Evolutionary conservation across 345 rosid genomes (phyloP), one percentile per base, ranked within the genome.

Genomic region (Linum lewisii): DNA sequence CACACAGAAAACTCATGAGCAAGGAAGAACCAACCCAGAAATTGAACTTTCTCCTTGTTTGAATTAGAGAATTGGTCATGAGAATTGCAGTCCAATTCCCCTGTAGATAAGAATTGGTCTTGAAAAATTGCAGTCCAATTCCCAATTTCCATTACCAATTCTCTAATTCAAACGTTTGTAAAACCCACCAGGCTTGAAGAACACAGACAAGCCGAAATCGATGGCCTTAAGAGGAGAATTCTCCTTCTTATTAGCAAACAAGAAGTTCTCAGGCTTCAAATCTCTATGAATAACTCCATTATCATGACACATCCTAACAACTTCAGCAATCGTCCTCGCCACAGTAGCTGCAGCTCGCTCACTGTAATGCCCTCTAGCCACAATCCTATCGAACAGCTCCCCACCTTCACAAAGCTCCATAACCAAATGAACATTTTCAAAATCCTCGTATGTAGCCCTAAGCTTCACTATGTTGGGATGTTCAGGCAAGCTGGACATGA

Each of bases 161-260:
- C n/a, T n/a, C n/a, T n/a, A n/a, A n/a, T n/a, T n/a, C n/a, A n/a
- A n/a, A n/a, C n/a, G n/a, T 29, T 29, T 29, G 34, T 8, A 15
- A 49, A 49, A 51, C 22, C 23, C 14, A 52, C 56, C 56, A 13
- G 56, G 56, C 56, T 52, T 52, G 56, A 52, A 52, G 56, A 52
- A 52, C 24, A 52, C 56, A 15, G 56, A 52, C 24, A 52, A 13
- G 14, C 56, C 56, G 24, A 52, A 52, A 19, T 52, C 56, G 25
- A 52, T 52, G 56, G 56, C 56, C 56, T 52, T 52, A 19, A 52
- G 56, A 19, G 15, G 8, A 19, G 56, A 52, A 19, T 52, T 52
- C 56, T 52, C 56, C 56, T 52, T 52, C 56, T 52, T 52, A 5
- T 52, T 52, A 19, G 56, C 56, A 19, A 52, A 52, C 9, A 52